phyloP scores from a whole-genome alignment of 2,329 filamentous ascomycete species.

The Nigrograna mackinnonii region DNA sequence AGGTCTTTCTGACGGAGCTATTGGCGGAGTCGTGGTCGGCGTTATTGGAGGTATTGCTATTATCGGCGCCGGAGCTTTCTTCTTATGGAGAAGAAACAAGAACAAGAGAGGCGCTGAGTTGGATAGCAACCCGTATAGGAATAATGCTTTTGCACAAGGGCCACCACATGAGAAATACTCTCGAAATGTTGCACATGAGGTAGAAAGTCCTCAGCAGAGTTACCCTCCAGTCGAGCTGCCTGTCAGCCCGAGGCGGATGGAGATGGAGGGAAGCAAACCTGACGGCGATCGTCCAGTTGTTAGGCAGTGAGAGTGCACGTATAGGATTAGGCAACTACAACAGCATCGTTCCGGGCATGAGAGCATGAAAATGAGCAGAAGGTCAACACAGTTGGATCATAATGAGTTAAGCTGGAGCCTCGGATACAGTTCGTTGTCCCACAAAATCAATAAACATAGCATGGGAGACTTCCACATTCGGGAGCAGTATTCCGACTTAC shows the following conservation, averaged over 20 bases:
- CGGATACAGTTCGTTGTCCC: too few species aligned
- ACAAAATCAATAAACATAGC: too few species aligned
- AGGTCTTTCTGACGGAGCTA: constrained; percentile 16
- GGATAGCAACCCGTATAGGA: constrained; percentile 9
- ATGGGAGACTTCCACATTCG: too few species aligned
- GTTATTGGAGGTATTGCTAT: constrained; percentile 15
- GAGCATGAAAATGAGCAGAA: too few species aligned
- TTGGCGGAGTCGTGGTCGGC: constrained; percentile 19
- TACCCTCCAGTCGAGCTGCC: neutral
- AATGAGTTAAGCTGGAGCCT: too few species aligned
- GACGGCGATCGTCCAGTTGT: too few species aligned
- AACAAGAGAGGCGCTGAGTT: constrained; percentile 7
- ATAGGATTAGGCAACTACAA: too few species aligned
- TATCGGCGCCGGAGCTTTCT: constrained; percentile 9
- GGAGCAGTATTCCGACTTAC: too few species aligned
- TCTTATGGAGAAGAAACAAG: constrained; percentile 11
- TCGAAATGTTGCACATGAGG: neutral
- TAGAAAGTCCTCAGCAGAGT: neutral
- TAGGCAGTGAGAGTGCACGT: too few species aligned
- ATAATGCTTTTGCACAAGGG: constrained; percentile 1
- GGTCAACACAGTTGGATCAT: too few species aligned
- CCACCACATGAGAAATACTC: constrained; percentile 1
- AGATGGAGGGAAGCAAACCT: neutral
- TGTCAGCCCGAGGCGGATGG: neutral
- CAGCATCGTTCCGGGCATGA: too few species aligned